Conservation (phyloP, 2,329 filamentous ascomycete genomes). For the Lecanicillium sp. region DNA sequence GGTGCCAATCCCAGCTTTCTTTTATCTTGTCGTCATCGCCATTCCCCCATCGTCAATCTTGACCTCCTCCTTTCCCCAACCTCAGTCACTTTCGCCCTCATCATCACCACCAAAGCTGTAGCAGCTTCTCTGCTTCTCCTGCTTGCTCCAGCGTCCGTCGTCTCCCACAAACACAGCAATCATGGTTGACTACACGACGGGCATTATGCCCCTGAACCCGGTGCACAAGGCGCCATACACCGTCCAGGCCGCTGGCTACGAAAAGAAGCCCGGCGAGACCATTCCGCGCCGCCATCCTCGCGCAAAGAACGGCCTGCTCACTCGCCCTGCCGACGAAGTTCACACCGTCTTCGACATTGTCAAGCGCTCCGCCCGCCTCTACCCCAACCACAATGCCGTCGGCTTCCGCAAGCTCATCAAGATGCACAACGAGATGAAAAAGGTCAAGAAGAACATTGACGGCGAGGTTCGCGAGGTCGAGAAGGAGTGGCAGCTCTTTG, state of each 20-base stretch:
- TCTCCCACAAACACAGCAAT: neutral
- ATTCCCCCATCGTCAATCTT: slow-evolving; percentile 4
- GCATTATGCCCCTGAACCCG: slow-evolving; percentile 45
- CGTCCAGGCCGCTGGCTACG: slow-evolving; percentile 59
- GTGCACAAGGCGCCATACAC: slow-evolving; percentile 67
- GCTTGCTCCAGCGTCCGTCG: neutral
- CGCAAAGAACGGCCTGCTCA: slow-evolving; percentile 61
- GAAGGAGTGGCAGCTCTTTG: slow-evolving; percentile 87
- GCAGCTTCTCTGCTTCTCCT: neutral
- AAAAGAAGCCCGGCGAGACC: slow-evolving; percentile 71
- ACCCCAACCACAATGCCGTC: slow-evolving; percentile 55
- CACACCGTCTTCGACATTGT: slow-evolving; percentile 74
- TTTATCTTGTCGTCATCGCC: slow-evolving; percentile 8
- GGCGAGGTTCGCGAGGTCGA: slow-evolving; percentile 72
- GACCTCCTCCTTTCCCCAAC: neutral
- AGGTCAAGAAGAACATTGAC: slow-evolving; percentile 80
- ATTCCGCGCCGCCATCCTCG: slow-evolving; percentile 68
- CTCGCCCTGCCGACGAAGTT: slow-evolving; percentile 59
- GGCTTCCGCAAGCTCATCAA: slow-evolving; percentile 67
- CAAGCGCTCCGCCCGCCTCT: slow-evolving; percentile 55
- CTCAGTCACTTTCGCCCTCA: neutral
- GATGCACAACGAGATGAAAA: slow-evolving; percentile 77
- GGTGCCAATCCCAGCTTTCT: slow-evolving; percentile 7
- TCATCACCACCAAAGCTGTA: neutral
- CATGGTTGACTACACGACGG: slow-evolving; percentile 31